Evolutionary conservation across 2,329 filamentous ascomycete species (phyloP), one percentile per base, ranked within the genome.

Genomic region (Amauroascus verrucosus): DNA sequence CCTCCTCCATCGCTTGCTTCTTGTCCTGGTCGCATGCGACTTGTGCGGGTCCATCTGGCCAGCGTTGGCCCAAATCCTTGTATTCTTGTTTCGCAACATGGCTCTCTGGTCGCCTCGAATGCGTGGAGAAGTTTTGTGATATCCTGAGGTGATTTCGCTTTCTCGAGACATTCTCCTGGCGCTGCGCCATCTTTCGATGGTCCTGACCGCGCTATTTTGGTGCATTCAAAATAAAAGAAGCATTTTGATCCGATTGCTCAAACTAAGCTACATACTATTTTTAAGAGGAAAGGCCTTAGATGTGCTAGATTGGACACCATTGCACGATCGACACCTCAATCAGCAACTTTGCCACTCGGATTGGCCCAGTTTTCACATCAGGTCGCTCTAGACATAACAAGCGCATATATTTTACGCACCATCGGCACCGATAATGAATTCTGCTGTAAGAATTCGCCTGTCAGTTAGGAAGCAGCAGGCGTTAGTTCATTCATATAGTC

Each of bases 361-460:
- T 58, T 55, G 2, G 63, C 56, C 68, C 68, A 70, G 2, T 50
- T 62, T 0, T 47, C 13, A 22, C 35, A 37, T 47, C 32, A 53
- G 45, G 11, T 6, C 33, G 41, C 9, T 30, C 47, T 9, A 49
- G 32, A 7, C n/a, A n/a, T 3, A 37, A 49, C 13, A n/a, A 11
- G 13, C n/a, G 26, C 7, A n/a, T 18, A 13, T 8, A 14, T 22
- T 40, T 62, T 72, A 74, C 45, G 75, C 65, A 3, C 75, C 75
- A 58, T 77, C 75, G 3, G 74, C 70, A 14, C 72, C 74, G 49
- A 77, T 65, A 3, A 77, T 62, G 1, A 76, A 60, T 55, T 77
- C 74, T 26, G 48, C 60, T 6, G 54, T 53, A 1, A 53, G 62
- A 3, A 58, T 62, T 11, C 59, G 51, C 0, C 67, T 70, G 33